A percentile compares a stretch with the other conserved stretches of the same genome.
phyloP scores from a whole-genome alignment of 2,329 filamentous ascomycete species.

The Sarocladium strictum region DNA sequence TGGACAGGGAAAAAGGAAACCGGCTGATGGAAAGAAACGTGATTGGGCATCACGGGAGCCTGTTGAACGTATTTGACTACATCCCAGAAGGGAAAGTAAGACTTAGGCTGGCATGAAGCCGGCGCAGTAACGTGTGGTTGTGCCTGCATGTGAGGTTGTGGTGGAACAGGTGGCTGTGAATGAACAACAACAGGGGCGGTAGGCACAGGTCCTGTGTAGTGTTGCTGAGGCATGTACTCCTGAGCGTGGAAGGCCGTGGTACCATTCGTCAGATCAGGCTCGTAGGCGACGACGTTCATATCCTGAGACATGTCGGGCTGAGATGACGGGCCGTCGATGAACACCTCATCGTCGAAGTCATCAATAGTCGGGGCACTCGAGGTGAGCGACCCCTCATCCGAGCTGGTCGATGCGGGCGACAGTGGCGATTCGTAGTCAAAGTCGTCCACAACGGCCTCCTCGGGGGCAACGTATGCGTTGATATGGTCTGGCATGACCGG shows the following conservation, averaged over 20 bases:
- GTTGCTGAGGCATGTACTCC: constrained; percentile 39
- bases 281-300: constrained; percentile 36
- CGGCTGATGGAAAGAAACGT: constrained; percentile 45
- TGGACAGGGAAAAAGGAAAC: constrained; percentile 47
- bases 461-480: constrained; percentile 38
- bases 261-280: constrained; percentile 38
- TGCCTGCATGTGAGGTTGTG: background rate
- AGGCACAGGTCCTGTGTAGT: constrained; percentile 35
- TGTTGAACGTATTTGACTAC: constrained; percentile 48
- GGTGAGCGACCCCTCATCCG: constrained; percentile 49
- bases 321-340: constrained; percentile 33
- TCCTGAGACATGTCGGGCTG: constrained; percentile 30
- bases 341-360: constrained; percentile 44
- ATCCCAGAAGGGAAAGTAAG: constrained; percentile 45
- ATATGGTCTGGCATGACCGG: constrained; percentile 37
- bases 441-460: constrained; percentile 38
- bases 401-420: constrained; percentile 44
- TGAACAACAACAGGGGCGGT: constrained; percentile 16
- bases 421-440: constrained; percentile 40
- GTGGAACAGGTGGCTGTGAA: constrained; percentile 14
- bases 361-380: constrained; percentile 49
- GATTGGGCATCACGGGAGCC: constrained; percentile 37
- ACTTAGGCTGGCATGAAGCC: constrained; percentile 37
- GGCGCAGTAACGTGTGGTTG: constrained; percentile 20
- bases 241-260: constrained; percentile 31